Evolutionary conservation across 1,284 basidiomycete genomes (phyloP).

Genomic region (Leccinum idahoense): DNA sequence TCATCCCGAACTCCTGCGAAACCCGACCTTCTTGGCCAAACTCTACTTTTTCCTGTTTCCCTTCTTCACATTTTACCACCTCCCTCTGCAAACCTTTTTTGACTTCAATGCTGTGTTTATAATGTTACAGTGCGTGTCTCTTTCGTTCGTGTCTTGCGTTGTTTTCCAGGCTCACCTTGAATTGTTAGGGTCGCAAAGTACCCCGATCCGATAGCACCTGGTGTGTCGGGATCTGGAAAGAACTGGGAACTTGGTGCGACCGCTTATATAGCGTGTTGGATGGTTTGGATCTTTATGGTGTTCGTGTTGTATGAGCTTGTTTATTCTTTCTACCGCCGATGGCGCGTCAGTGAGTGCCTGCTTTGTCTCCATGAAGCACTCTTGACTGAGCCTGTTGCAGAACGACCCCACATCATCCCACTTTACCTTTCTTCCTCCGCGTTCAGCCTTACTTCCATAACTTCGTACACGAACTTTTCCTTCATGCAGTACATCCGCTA

Average conservation of each 20-base stretch:
- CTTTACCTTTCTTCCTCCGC: constrained; percentile 78
- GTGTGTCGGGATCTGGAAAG: constrained; percentile 61
- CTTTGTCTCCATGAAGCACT: constrained; percentile 2
- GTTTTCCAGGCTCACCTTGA: constrained; percentile 11
- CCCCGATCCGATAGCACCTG: constrained; percentile 62
- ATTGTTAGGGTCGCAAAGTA: constrained; percentile 56
- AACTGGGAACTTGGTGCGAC: constrained; percentile 76
- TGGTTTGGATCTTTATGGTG: constrained; percentile 70
- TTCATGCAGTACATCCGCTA: constrained; percentile 75
- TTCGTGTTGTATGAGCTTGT: constrained; percentile 75
- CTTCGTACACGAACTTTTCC: constrained; percentile 77
- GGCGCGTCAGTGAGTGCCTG: constrained; percentile 73
- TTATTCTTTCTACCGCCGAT: constrained; percentile 74
- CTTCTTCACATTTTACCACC: constrained; percentile 61
- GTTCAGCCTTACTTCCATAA: constrained; percentile 66
- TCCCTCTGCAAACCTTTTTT: constrained; percentile 72
- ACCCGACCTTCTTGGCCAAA: constrained; percentile 50
- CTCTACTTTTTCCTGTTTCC: constrained; percentile 66
- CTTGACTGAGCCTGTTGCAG: constrained; percentile 35
- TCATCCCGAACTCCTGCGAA: constrained; percentile 59
- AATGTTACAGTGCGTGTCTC: constrained; percentile 61
- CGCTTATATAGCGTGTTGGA: constrained; percentile 75
- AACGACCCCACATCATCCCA: constrained; percentile 73
- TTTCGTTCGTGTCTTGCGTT: constrained; percentile 5
- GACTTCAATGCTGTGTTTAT: constrained; percentile 79